phyloP scores from a whole-genome alignment of 1,139 yeast genomes.

The Martiniozyma asiatica region DNA sequence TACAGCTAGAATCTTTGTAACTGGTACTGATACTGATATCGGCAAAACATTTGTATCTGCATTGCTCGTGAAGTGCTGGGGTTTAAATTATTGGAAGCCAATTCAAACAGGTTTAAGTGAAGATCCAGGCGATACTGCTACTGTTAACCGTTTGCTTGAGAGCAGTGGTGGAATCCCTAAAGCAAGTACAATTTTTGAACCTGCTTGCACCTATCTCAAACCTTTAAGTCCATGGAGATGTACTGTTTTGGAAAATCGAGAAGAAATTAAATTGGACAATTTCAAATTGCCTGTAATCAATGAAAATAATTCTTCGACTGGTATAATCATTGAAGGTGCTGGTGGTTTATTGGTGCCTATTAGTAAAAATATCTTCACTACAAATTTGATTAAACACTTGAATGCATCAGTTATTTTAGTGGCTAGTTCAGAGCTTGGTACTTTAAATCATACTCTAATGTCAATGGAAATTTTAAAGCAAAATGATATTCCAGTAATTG shows the following conservation, averaged over 20 bases:
- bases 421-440: slow-evolving; percentile 23
- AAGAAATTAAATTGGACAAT: slow-evolving; percentile 4
- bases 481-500: slow-evolving; percentile 15
- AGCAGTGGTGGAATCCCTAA: slow-evolving; percentile 10
- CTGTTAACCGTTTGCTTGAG: slow-evolving; percentile 10
- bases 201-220: slow-evolving; percentile 15
- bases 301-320: slow-evolving; percentile 6
- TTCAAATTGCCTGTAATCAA: slow-evolving; percentile 3
- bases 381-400: slow-evolving; percentile 19
- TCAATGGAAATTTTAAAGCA: slow-evolving; percentile 19
- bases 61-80: slow-evolving; percentile 21
- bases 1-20: slow-evolving; percentile 20
- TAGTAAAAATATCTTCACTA: slow-evolving; percentile 17
- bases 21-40: slow-evolving; percentile 26
- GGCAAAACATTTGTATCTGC: slow-evolving; percentile 25
- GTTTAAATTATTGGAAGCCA: slow-evolving; percentile 24
- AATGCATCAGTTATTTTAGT: slow-evolving; percentile 20
- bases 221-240: slow-evolving; percentile 25
- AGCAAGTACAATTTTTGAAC: slow-evolving; percentile 7
- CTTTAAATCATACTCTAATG: slow-evolving; percentile 23
- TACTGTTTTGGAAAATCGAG: slow-evolving; percentile 14
- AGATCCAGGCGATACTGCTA: slow-evolving; percentile 21
- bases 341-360: slow-evolving; percentile 24
- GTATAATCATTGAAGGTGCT: slow-evolving; percentile 25
- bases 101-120: slow-evolving; percentile 23